These are phyloP conservation scores for Pyricularia sp. DNA, from an alignment of 2,329 filamentous ascomycete genomes.

Conservation along the genomic window DNA sequence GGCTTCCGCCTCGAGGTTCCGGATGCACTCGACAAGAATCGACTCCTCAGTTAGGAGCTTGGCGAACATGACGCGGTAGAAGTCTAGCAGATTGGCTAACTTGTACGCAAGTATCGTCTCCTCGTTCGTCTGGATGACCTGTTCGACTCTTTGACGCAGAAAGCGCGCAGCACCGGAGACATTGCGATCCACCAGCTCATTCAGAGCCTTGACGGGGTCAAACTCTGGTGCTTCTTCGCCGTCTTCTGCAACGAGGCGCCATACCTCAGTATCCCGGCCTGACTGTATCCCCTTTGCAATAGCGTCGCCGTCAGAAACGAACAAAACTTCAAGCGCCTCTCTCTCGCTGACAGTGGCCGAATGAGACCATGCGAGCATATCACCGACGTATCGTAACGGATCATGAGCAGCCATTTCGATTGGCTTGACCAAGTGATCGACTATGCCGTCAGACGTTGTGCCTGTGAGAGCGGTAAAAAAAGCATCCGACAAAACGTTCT, in stretches of 20 bases:
- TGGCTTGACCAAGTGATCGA: conserved; percentile 63
- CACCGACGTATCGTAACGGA: conserved; percentile 80
- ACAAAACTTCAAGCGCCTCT: conserved; percentile 84
- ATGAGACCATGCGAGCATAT: conserved; percentile 97
- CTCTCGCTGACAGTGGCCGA: conserved; percentile 89
- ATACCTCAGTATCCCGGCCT: conserved; percentile 74
- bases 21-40: conserved; percentile 58
- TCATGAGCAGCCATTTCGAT: conserved; percentile 94
- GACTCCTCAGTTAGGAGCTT: conserved; percentile 66
- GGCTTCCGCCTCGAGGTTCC: conserved; percentile 63
- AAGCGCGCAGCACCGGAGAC: conserved; percentile 71
- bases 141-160: conserved; percentile 82
- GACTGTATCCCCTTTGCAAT: conserved; percentile 74
- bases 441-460: conserved; percentile 38
- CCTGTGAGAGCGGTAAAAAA: conserved; percentile 87
- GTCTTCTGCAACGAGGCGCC: conserved; percentile 58
- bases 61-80: conserved; percentile 79
- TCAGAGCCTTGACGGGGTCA: conserved; percentile 72
- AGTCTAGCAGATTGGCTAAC: conserved; percentile 77
- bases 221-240: conserved; percentile 49
- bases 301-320: conserved; percentile 83
- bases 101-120: conserved; percentile 84
- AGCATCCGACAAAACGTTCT: conserved; percentile 76
- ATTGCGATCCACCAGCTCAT: conserved; percentile 79
- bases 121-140: conserved; percentile 87